Evolutionary conservation across 2,329 filamentous ascomycete genomes (phyloP).

Genomic region (Periconia sp.): DNA sequence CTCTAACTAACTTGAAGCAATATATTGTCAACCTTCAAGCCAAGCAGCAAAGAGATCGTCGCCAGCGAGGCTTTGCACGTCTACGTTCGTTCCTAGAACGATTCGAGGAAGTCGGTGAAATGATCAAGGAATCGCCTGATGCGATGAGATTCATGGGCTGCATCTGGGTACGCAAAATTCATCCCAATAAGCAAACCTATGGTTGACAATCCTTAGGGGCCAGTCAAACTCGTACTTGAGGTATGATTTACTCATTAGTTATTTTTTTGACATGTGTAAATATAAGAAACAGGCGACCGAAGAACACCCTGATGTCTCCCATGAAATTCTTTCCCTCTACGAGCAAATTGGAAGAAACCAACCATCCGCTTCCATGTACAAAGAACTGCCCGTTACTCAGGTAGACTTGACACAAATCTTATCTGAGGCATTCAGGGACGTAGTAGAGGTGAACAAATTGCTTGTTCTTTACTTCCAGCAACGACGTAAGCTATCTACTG

Average conservation of each 20-base stretch:
- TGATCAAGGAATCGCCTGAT: conserved; percentile 20
- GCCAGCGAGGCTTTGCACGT: conserved; percentile 17
- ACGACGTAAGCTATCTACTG: neutral
- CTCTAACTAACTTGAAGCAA: conserved; percentile 8
- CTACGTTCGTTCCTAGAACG: conserved; percentile 25
- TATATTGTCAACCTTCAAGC: conserved; percentile 12
- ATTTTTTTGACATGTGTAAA: neutral
- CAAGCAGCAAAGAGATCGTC: conserved; percentile 12
- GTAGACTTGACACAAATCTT: conserved; percentile 1
- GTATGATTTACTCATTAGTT: conserved; percentile 3
- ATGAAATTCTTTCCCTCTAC: conserved; percentile 17
- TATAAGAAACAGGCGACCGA: conserved; percentile 6
- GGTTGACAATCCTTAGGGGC: conserved; percentile 6
- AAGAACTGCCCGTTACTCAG: neutral
- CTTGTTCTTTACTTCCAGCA: conserved; percentile 14
- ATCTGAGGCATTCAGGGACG: conserved; percentile 5
- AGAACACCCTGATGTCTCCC: conserved; percentile 6
- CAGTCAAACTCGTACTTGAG: conserved; percentile 3
- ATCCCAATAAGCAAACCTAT: neutral
- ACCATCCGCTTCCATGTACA: conserved; percentile 16
- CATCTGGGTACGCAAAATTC: conserved; percentile 22
- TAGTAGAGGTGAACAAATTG: conserved; percentile 13
- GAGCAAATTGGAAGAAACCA: conserved; percentile 21
- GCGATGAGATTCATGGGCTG: conserved; percentile 19
- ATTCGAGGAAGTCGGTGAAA: conserved; percentile 23